A percentile compares a stretch with the other conserved stretches of the same genome.
Evolutionary conservation across 1,139 yeast species (phyloP).

Genomic region (Kodamaea alishanica): DNA sequence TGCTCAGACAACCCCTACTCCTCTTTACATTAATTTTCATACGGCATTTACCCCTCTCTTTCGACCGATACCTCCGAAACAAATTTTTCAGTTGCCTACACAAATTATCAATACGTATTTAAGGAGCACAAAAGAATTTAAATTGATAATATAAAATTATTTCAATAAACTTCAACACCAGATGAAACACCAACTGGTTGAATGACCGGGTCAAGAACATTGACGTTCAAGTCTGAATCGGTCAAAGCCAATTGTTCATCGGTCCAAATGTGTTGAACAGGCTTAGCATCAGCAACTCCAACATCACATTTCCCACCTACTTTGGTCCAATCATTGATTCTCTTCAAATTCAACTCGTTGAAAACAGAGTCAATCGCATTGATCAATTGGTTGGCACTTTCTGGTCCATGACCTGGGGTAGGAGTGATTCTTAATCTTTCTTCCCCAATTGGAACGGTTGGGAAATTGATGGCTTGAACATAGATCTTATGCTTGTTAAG

Average conservation of each 20-base stretch:
- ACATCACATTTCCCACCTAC: constrained; percentile 89
- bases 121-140: background rate
- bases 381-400: constrained; percentile 71
- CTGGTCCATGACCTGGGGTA: constrained; percentile 90
- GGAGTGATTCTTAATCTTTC: constrained; percentile 97
- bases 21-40: too few relatives aligned
- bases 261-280: constrained; percentile 73
- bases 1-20: too few relatives aligned
- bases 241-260: constrained; percentile 65
- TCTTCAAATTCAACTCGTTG: constrained; percentile 66
- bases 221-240: constrained; percentile 60
- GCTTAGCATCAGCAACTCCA: constrained; percentile 49
- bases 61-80: background rate
- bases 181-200: constrained; percentile 65
- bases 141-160: background rate
- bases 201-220: constrained; percentile 59
- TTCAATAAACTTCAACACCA: constrained; percentile 40
- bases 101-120: background rate
- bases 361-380: constrained; percentile 80
- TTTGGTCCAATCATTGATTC: constrained; percentile 73
- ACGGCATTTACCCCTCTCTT: background rate
- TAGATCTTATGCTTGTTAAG: constrained; percentile 82
- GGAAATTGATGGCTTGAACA: constrained; percentile 97
- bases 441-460: constrained; percentile 93
- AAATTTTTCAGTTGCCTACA: background rate